phyloP scores from a whole-genome alignment of 257 asterid species.

The Solanum paucissectum region DNA sequence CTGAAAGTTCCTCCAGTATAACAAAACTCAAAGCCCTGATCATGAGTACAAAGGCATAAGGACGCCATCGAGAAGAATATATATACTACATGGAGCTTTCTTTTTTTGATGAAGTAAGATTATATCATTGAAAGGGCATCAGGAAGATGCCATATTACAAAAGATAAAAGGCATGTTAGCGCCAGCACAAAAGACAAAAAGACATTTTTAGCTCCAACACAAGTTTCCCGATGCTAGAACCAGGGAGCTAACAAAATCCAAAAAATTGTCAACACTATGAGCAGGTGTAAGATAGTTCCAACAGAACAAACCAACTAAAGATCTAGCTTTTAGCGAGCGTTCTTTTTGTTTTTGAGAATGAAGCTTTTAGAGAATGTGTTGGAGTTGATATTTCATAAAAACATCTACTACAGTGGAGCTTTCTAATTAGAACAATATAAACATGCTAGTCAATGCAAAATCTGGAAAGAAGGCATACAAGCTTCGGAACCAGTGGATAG shows the following conservation, averaged over 20 bases:
- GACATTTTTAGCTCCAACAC: background rate
- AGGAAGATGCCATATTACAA: background rate
- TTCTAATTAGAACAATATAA: background rate
- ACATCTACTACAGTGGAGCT: background rate
- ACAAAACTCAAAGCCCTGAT: background rate
- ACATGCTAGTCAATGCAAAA: background rate
- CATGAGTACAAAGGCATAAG: background rate
- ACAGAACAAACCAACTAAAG: background rate
- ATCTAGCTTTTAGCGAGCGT: background rate
- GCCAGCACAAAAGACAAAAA: background rate
- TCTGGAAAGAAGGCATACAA: slow-evolving; percentile 31
- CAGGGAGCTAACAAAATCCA: background rate
- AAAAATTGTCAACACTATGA: background rate
- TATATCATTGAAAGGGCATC: background rate
- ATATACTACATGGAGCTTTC: background rate
- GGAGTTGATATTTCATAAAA: background rate
- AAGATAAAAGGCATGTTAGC: background rate
- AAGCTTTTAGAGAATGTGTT: background rate
- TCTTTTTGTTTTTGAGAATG: background rate
- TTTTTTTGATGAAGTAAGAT: background rate
- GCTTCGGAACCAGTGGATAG: slow-evolving; percentile 72
- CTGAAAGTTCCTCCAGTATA: background rate
- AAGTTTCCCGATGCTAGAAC: background rate
- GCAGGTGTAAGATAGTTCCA: background rate
- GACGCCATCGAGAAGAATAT: background rate